A percentile compares a stretch with the other conserved stretches of the same genome.
phyloP scores from a whole-genome alignment of 805 yeast genomes.

The Barnettozyma sp. region DNA sequence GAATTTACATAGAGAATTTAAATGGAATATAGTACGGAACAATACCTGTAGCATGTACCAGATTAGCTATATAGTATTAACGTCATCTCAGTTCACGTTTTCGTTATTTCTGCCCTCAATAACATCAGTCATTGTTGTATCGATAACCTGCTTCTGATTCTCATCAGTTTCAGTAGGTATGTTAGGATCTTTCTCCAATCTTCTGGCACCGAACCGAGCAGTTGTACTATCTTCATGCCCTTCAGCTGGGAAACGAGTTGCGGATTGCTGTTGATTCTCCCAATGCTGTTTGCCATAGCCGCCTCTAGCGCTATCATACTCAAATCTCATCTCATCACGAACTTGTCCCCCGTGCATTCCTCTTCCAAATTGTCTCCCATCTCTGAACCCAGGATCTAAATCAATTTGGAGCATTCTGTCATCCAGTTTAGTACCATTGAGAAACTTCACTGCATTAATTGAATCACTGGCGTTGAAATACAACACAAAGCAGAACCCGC shows the following conservation, averaged over 20 bases:
- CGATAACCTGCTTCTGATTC: constrained; percentile 1
- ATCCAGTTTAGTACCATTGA: constrained; percentile 78
- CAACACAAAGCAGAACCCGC: constrained; percentile 93
- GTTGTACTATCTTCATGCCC: constrained; percentile 8
- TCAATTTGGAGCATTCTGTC: constrained; percentile 79
- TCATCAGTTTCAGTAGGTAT: constrained; percentile 1
- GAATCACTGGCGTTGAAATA: constrained; percentile 66
- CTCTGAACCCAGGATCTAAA: constrained; percentile 91
- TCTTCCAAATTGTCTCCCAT: constrained; percentile 94
- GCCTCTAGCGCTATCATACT: constrained; percentile 42
- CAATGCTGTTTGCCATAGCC: constrained; percentile 30
- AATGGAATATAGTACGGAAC: too few relatives aligned
- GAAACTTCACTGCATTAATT: constrained; percentile 71
- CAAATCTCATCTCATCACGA: constrained; percentile 54
- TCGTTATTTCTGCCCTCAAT: too few relatives aligned
- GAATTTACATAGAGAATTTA: too few relatives aligned
- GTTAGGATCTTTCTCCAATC: constrained; percentile 13
- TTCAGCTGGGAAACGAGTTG: constrained; percentile 18
- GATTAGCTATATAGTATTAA: too few relatives aligned
- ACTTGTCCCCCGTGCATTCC: constrained; percentile 93
- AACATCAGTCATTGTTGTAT: constrained; percentile 1
- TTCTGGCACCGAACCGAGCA: constrained; percentile 28
- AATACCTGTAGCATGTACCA: too few relatives aligned
- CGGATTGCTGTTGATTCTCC: constrained; percentile 15
- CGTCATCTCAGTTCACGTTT: too few relatives aligned